A percentile compares a stretch with the other conserved stretches of the same genome.
Evolutionary conservation across 2,329 filamentous ascomycete species (phyloP).

Genomic region (Diaporthe citrichinensis): DNA sequence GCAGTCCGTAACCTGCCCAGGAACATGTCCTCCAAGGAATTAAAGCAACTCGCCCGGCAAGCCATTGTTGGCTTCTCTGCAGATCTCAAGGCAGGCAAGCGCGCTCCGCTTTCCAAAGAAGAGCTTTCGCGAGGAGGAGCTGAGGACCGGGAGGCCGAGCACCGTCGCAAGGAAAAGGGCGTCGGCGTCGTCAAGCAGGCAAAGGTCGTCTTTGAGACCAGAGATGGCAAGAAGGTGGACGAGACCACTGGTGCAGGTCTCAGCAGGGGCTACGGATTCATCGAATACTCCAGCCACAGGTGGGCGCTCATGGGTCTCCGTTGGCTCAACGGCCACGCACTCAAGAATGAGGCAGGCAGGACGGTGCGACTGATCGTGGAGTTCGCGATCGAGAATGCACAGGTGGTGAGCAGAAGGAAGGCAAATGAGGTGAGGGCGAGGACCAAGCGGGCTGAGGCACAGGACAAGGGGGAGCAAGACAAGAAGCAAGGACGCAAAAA

Average conservation of each 20-base stretch:
- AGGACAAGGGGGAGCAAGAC: slow-evolving; percentile 36
- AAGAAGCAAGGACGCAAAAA: slow-evolving; percentile 49
- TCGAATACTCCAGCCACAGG: slow-evolving; percentile 95
- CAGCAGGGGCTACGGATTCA: slow-evolving; percentile 95
- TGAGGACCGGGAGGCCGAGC: slow-evolving; percentile 85
- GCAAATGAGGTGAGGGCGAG: slow-evolving; percentile 68
- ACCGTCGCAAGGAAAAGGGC: slow-evolving; percentile 82
- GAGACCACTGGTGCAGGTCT: slow-evolving; percentile 84
- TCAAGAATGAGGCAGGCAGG: slow-evolving; percentile 76
- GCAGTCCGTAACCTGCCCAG: slow-evolving; percentile 93
- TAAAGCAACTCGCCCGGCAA: slow-evolving; percentile 91
- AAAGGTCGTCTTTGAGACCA: slow-evolving; percentile 93
- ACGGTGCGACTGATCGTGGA: slow-evolving; percentile 94
- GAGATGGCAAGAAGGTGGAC: slow-evolving; percentile 85
- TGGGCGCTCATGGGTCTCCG: slow-evolving; percentile 95
- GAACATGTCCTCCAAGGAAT: slow-evolving; percentile 84
- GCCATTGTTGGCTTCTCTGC: slow-evolving; percentile 95
- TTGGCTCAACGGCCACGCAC: slow-evolving; percentile 86
- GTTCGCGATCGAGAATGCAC: slow-evolving; percentile 98
- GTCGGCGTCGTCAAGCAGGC: slow-evolving; percentile 92
- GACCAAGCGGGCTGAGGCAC: slow-evolving; percentile 33
- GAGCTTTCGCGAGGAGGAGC: slow-evolving; percentile 85
- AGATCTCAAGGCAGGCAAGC: slow-evolving; percentile 84
- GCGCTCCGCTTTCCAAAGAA: slow-evolving; percentile 88
- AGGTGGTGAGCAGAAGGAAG: slow-evolving; percentile 87